phyloP scores from a whole-genome alignment of 208 protist genomes.

The Trypanosoma cruzi region DNA sequence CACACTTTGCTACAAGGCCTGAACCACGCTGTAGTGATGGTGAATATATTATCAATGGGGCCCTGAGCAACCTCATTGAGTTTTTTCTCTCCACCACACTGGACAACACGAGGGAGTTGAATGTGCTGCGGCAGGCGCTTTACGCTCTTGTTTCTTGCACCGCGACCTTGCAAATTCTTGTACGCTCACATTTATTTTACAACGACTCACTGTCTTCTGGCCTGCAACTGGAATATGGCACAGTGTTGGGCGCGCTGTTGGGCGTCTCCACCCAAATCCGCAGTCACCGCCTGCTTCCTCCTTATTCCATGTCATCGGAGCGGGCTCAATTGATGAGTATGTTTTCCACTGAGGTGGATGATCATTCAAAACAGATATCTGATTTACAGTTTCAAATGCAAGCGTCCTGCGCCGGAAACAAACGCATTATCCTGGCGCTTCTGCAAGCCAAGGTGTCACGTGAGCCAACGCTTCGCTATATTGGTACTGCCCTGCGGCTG shows the following conservation, averaged over 20 bases:
- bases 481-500: conserved; percentile 65
- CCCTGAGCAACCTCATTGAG: conserved; percentile 69
- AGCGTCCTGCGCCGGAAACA: conserved; percentile 48
- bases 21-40: conserved; percentile 35
- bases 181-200: conserved; percentile 60
- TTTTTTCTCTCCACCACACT: conserved; percentile 45
- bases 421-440: conserved; percentile 55
- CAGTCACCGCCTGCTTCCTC: conserved; percentile 19
- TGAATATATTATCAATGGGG: conserved; percentile 60
- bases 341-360: conserved; percentile 47
- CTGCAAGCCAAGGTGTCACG: conserved; percentile 59
- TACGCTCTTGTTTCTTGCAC: conserved; percentile 48
- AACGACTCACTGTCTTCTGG: conserved; percentile 48
- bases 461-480: conserved; percentile 64
- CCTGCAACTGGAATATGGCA: conserved; percentile 63
- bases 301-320: conserved; percentile 13
- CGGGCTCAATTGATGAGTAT: conserved; percentile 42
- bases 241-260: conserved; percentile 76
- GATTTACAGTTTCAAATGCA: conserved; percentile 54
- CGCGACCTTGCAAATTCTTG: conserved; percentile 40
- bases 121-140: conserved; percentile 50
- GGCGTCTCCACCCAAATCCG: conserved; percentile 51
- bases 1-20: conserved; percentile 44
- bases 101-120: conserved; percentile 43
- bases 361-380: conserved; percentile 51